Evolutionary conservation across 2,329 filamentous ascomycete species (phyloP), one percentile per base, ranked within the genome.

Genomic region (Aspergillus phoenicis): DNA sequence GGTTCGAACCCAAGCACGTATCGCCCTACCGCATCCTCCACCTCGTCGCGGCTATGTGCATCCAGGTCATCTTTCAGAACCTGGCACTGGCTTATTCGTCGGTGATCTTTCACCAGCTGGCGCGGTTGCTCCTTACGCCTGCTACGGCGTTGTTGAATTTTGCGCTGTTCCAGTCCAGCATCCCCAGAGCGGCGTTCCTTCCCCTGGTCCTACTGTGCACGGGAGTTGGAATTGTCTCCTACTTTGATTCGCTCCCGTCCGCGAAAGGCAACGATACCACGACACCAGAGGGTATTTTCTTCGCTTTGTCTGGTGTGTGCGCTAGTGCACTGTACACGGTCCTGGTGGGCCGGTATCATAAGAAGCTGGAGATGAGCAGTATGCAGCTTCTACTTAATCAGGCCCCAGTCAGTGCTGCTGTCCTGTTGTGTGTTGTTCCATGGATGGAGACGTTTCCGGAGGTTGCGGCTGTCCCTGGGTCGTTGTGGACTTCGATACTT

Each of bases 321-420:
- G 64, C 66, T 8, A 68, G 66, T 39, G 61, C 66, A 13, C 60
- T 68, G 22, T 68, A 68, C n/a, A 65, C 58, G 1, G 66, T 67
- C 2, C 62, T 64, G 61, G 66, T 68, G 2, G 65, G 64, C 1
- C 53, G 52, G 15, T 68, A 68, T 24, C 66, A 68, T 26, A 62
- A 61, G 49, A 62, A 64, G 38, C 53, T 64, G 2, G 62, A 68
- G 24, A 53, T 68, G 59, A 65, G 59, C 28, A 67, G 65, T 53
- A 68, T 68, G 66, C 66, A 68, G 61, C 61, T 68, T 4, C 55
- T 68, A 5, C 39, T 68, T 5, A 68, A 68, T 24, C 66, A 68
- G 49, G 64, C 66, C 1, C 66, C 66, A 1, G 59, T 67, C 33
- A 66, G 65, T 17, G 63, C 66, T 1, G 62, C 56, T 3, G 36